phyloP scores from a whole-genome alignment of 1,284 basidiomycete genomes.

The Coniferiporia weirii region DNA sequence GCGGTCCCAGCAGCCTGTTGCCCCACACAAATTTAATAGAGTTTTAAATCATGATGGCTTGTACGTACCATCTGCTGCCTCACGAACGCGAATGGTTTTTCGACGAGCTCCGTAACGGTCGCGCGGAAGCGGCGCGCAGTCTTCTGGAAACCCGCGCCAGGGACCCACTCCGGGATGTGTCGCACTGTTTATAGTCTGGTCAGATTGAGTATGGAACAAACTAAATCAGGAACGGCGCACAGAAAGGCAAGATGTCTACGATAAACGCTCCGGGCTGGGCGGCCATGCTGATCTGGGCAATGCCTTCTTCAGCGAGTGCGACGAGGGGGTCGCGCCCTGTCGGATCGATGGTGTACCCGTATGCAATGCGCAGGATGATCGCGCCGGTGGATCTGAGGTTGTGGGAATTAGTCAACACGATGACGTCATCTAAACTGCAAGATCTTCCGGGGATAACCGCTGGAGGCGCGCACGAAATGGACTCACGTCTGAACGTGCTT shows the following conservation, averaged over 20 bases:
- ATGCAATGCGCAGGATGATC: conserved; percentile 17
- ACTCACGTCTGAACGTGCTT: conserved; percentile 12
- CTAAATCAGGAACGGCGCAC: background rate
- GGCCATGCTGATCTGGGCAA: conserved; percentile 13
- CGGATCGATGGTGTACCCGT: conserved; percentile 18
- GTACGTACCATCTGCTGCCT: conserved; percentile 10
- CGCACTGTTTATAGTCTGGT: background rate
- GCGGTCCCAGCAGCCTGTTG: conserved; percentile 8
- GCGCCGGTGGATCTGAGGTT: conserved; percentile 9
- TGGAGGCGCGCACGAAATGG: background rate
- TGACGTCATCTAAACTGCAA: background rate
- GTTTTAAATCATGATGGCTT: background rate
- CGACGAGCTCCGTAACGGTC: conserved; percentile 14
- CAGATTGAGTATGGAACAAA: background rate
- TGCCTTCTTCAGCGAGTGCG: conserved; percentile 11
- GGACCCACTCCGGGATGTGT: conserved; percentile 17
- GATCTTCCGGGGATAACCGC: conserved; percentile 9
- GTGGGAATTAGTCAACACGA: too few species aligned
- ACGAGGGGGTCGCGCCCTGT: conserved; percentile 9
- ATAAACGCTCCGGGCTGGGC: conserved; percentile 18
- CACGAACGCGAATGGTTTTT: conserved; percentile 16
- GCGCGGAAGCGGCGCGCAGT: conserved; percentile 2
- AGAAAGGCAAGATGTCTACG: conserved; percentile 16
- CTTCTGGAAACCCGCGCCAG: conserved; percentile 8
- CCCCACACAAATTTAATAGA: background rate